Evolutionary conservation across 2,329 filamentous ascomycete species (phyloP).

Genomic region (Aspergillus sp.): DNA sequence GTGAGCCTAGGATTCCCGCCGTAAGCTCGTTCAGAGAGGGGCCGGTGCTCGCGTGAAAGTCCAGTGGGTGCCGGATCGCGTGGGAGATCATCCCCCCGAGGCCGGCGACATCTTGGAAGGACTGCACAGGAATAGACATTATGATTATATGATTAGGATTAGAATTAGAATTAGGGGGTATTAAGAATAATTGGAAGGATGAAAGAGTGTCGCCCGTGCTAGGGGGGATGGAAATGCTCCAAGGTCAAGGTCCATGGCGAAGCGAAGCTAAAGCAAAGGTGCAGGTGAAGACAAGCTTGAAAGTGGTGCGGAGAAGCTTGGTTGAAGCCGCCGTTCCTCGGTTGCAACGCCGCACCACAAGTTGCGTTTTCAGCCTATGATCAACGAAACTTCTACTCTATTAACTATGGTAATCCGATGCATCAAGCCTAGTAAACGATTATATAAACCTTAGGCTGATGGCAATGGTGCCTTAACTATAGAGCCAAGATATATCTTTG

Average conservation of each 20-base stretch:
- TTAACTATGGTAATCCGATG: too few relatives aligned
- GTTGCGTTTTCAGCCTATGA: too few relatives aligned
- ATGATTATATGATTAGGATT: not conserved
- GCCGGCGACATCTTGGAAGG: constrained; percentile 12
- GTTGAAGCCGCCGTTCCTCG: not conserved
- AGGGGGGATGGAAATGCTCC: not conserved
- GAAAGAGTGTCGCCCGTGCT: not conserved
- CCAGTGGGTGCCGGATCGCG: constrained; percentile 34
- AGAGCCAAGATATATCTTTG: too few relatives aligned
- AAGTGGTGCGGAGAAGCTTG: not conserved
- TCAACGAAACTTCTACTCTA: too few relatives aligned
- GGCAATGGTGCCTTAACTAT: too few relatives aligned
- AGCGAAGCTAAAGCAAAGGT: not conserved
- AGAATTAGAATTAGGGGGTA: not conserved
- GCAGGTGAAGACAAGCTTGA: not conserved
- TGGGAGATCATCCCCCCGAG: constrained; percentile 3
- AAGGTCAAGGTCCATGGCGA: not conserved
- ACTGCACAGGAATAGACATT: constrained; percentile 5
- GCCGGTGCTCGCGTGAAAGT: constrained; percentile 36
- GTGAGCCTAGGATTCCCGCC: constrained; percentile 37
- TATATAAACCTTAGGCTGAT: too few relatives aligned
- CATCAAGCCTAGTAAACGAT: too few relatives aligned
- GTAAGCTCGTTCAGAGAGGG: constrained; percentile 43
- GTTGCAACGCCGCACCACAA: not conserved
- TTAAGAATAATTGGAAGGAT: not conserved